Conservation (phyloP, 208 protist species). For the Herpetomonas muscarum region DNA sequence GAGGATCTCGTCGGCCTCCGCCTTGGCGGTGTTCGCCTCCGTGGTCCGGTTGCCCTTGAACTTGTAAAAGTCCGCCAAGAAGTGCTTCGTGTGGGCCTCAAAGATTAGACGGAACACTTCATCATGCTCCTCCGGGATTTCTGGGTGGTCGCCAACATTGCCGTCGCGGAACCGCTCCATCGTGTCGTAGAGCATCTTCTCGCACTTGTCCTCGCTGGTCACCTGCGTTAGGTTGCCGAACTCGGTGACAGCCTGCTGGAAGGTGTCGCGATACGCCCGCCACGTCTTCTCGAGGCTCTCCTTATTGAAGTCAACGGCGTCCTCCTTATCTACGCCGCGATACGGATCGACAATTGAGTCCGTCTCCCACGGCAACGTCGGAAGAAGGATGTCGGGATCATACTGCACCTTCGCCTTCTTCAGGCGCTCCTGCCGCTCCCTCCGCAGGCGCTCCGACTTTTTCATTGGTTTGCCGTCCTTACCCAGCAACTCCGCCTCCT, state of each 20-base stretch:
- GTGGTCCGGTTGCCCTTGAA: conserved; percentile 70
- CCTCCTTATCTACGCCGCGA: conserved; percentile 54
- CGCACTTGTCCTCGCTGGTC: conserved; percentile 72
- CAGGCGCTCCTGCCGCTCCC: conserved; percentile 71
- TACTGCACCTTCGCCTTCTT: conserved; percentile 72
- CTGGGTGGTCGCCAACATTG: conserved; percentile 71
- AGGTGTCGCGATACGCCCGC: conserved; percentile 65
- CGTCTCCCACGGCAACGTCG: conserved; percentile 81
- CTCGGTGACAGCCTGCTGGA: conserved; percentile 80
- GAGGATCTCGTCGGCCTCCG: conserved; percentile 79
- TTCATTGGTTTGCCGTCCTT: conserved; percentile 40
- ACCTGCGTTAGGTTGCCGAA: conserved; percentile 81
- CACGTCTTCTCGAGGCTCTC: conserved; percentile 75
- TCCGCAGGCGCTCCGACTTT: conserved; percentile 67
- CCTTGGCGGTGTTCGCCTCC: conserved; percentile 66
- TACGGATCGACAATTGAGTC: conserved; percentile 85
- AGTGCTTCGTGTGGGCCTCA: conserved; percentile 86
- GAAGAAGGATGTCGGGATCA: conserved; percentile 78
- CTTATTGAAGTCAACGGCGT: conserved; percentile 76
- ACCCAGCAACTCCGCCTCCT: conserved; percentile 8
- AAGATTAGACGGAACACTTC: conserved; percentile 76
- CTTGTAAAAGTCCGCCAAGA: conserved; percentile 85
- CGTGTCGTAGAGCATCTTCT: conserved; percentile 75
- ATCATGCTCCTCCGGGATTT: conserved; percentile 64
- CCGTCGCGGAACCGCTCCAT: conserved; percentile 74